Percentiles rank a stretch among this genome's conserved stretches.
Evolutionary conservation across 2,329 filamentous ascomycete genomes (phyloP).

Genomic region (Fusarium stilboides): DNA sequence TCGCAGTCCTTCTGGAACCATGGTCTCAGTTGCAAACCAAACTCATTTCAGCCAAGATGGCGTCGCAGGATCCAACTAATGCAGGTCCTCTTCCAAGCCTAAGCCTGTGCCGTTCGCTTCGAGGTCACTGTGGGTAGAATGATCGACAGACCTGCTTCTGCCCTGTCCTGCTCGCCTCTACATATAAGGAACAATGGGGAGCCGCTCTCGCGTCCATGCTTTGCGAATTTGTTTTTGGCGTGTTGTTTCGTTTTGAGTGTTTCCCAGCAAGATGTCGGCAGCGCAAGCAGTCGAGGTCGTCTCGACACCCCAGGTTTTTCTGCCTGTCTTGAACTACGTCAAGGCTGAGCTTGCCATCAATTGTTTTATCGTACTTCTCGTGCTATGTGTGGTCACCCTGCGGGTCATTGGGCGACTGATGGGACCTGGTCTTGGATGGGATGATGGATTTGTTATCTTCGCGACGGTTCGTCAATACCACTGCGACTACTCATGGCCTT

Average conservation of each 20-base stretch:
- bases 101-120: background rate
- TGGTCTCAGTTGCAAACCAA: conserved; percentile 1
- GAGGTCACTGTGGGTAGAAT: background rate
- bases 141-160: conserved; percentile 29
- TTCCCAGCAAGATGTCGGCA: conserved; percentile 20
- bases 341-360: conserved; percentile 52
- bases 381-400: conserved; percentile 49
- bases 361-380: conserved; percentile 51
- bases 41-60: background rate
- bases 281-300: conserved; percentile 19
- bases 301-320: conserved; percentile 32
- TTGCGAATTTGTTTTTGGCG: conserved; percentile 8
- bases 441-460: conserved; percentile 52
- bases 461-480: conserved; percentile 38
- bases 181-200: conserved; percentile 36
- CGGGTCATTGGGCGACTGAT: conserved; percentile 49
- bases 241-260: conserved; percentile 20
- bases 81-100: conserved; percentile 22
- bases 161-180: conserved; percentile 1
- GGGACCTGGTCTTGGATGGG: conserved; percentile 54
- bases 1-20: conserved; percentile 13
- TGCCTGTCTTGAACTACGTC: conserved; percentile 46
- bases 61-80: conserved; percentile 18
- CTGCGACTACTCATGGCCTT: too few species aligned
- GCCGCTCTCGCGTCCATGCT: background rate